phyloP scores from a whole-genome alignment of 306 rosid genomes.

The Psophocarpus tetragonolobus region DNA sequence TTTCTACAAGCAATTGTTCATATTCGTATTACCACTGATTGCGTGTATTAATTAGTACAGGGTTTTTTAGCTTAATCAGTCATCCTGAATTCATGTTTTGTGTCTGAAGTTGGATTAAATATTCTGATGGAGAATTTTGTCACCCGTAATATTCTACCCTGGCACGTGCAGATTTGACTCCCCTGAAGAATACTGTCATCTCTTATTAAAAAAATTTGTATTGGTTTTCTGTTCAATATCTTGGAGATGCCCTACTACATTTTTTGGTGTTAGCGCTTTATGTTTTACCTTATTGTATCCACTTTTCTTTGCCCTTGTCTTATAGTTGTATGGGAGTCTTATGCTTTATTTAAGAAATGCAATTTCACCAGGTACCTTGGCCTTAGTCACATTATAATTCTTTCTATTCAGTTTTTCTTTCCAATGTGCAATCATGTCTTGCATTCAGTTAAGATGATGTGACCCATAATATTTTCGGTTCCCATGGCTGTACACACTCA shows the following conservation, averaged over 20 bases:
- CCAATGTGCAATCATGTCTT: neutral
- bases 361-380: slow-evolving; percentile 35
- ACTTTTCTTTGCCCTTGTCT: slow-evolving; percentile 29
- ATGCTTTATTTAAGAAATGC: slow-evolving; percentile 40
- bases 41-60: no score
- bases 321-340: slow-evolving; percentile 35
- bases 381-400: slow-evolving; percentile 23
- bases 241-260: slow-evolving; percentile 35
- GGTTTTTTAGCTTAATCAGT: neutral
- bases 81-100: neutral
- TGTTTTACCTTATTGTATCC: slow-evolving; percentile 27
- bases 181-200: neutral
- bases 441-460: neutral
- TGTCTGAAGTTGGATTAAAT: neutral
- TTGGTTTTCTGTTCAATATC: slow-evolving; percentile 41
- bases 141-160: neutral
- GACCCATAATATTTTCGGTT: neutral
- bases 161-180: neutral
- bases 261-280: slow-evolving; percentile 17
- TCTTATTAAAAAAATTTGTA: neutral
- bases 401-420: neutral
- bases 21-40: neutral
- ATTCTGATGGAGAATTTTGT: neutral
- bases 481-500: neutral
- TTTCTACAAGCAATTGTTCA: slow-evolving; percentile 1